Conservation (phyloP, 768 basidiomycete species). For the Polyporus arcularius region DNA sequence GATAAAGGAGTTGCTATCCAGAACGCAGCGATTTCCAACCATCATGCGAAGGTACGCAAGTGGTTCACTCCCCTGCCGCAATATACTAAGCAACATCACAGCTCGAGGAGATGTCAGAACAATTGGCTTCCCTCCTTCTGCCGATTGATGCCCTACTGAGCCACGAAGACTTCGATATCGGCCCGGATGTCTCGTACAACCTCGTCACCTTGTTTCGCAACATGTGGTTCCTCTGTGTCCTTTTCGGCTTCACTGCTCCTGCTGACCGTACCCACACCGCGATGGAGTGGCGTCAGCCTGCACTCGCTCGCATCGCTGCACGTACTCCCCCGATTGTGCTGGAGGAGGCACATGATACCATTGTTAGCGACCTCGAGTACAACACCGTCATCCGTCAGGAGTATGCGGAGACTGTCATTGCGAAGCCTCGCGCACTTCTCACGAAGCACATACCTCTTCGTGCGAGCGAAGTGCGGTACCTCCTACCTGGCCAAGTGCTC, state of each 20-base stretch:
- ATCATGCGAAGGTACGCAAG: constrained; percentile 59
- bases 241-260: constrained; percentile 74
- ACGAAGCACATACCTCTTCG: constrained; percentile 66
- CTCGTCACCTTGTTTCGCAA: constrained; percentile 83
- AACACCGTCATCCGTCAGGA: constrained; percentile 89
- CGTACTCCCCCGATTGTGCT: constrained; percentile 86
- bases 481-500: constrained; percentile 82
- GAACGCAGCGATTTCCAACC: constrained; percentile 68
- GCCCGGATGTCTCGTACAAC: constrained; percentile 53
- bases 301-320: constrained; percentile 74
- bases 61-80: constrained; percentile 8
- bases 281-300: constrained; percentile 78
- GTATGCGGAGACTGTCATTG: constrained; percentile 72
- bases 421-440: constrained; percentile 66
- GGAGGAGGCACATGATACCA: constrained; percentile 80
- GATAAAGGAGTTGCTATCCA: constrained; percentile 93
- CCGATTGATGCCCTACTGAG: constrained; percentile 87
- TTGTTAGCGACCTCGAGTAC: constrained; percentile 89
- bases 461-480: constrained; percentile 65
- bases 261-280: constrained; percentile 56
- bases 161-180: constrained; percentile 68
- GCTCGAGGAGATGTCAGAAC: constrained; percentile 84
- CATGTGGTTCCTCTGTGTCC: constrained; percentile 90
- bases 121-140: constrained; percentile 83
- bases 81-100: constrained; percentile 30